Base-by-base conservation (phyloP, 129 eudicot genomes). In the Mikania micrantha region DNA sequence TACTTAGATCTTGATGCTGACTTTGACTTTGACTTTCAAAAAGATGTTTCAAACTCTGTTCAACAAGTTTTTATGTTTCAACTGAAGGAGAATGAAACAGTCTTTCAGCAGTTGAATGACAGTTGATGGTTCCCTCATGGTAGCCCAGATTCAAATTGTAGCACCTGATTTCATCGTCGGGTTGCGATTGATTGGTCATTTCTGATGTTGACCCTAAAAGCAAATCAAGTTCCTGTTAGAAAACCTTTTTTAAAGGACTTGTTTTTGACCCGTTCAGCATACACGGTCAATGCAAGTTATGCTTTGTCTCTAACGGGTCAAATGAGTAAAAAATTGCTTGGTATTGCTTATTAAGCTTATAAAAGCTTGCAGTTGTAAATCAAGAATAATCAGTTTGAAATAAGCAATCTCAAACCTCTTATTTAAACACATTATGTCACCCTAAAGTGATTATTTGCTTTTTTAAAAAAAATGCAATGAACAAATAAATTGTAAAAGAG, bases 201-300 rank as follows among this genome's bases (percentile, higher is more conserved):
- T 83, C 87, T 60, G 79, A 78, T 11, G 69, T 82, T 16, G 81
- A 78, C 39, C 74, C 91, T 76, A 80, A 63, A 79, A 72, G 34
- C 27, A 56, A 60, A 60, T 10, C 22, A 45, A 16, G 39, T 60
- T 28, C 29, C 6, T 15, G 4, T 70, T 57, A 54, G 54, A 32
- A 45, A 21, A 24, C 24, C 25, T 47, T 53, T 22, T 52, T 53
- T 4, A 9, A 53, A 53, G 22, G 34, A 5, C 34, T 34, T 7
- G 0, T 27, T 28, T 7, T 57, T 57, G 63, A 27, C 62, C 39
- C 38, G 11, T 56, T 13, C 20, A 56, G 62, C 31, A 22, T 56
- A 56, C 4, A 13, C 24, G 40, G 40, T 57, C 39, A 58, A 31
- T 31, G 64, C 6, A 28, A 9, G 35, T 13, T 56, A 54, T 12